Evolutionary conservation across 257 asterid genomes (phyloP).

Genomic region (Solanum ossicruentum): DNA sequence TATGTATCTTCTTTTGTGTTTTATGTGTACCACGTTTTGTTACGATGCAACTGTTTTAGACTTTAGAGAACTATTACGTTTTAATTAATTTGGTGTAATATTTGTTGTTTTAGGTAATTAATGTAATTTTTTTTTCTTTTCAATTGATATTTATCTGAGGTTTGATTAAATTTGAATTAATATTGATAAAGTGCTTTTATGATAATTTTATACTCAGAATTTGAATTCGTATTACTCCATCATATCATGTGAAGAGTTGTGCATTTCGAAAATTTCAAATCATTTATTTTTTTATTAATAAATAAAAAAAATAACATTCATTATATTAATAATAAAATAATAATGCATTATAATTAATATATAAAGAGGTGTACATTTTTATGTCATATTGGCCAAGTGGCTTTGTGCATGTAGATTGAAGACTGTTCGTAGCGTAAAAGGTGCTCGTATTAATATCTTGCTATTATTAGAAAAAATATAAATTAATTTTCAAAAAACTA

Average conservation of each 20-base stretch:
- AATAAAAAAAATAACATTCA: too few relatives aligned
- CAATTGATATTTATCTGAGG: fast-evolving
- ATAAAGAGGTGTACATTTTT: not conserved
- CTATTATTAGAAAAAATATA: not conserved
- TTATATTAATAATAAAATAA: not conserved
- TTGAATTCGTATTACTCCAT: too few relatives aligned
- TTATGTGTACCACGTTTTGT: not conserved
- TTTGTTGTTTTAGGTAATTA: not conserved
- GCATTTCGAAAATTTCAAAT: not conserved
- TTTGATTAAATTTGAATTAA: not conserved
- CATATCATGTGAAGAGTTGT: not conserved
- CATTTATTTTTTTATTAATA: too few relatives aligned
- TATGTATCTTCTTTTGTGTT: not conserved
- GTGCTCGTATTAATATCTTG: not conserved
- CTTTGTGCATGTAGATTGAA: not conserved
- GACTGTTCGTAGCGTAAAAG: not conserved
- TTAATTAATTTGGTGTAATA: not conserved
- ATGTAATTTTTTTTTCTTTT: not conserved
- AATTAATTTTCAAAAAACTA: not conserved
- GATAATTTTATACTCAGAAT: too few relatives aligned
- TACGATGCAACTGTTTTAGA: not conserved
- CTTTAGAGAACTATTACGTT: not conserved
- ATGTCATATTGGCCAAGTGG: not conserved
- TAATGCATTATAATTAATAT: not conserved
- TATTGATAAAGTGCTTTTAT: too few relatives aligned